These are phyloP conservation scores for Tetrahymena thermophila DNA, from an alignment of 73 alveolate genomes.

Conservation along the genomic window DNA sequence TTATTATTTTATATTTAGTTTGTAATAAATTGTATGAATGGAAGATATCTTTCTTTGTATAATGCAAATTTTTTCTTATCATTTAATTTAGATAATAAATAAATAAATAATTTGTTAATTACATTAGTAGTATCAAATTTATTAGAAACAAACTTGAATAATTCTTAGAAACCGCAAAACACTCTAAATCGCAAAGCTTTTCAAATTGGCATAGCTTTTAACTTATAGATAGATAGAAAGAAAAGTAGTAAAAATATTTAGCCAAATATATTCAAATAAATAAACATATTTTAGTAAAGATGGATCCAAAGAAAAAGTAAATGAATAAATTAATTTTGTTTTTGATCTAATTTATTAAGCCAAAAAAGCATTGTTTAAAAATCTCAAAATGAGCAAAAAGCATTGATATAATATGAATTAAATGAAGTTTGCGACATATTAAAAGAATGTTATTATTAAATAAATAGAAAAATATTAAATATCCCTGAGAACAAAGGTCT, in stretches of 20 bases:
- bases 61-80: neutral
- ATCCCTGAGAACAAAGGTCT: neutral
- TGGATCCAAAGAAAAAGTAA: neutral
- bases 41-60: neutral
- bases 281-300: too few species aligned
- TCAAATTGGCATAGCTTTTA: neutral
- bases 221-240: neutral
- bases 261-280: neutral
- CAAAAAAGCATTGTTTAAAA: neutral
- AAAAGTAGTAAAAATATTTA: neutral
- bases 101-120: neutral
- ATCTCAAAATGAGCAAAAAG: neutral
- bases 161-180: neutral
- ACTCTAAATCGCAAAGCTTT: neutral
- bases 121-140: neutral
- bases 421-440: neutral
- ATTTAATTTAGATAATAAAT: neutral
- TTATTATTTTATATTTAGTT: neutral
- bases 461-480: neutral
- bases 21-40: neutral
- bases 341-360: neutral
- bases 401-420: neutral
- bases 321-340: neutral
- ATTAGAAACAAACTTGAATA: neutral
- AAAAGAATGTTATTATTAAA: neutral